Evolutionary conservation across 1,139 yeast species (phyloP).

Genomic region (Geotrichum macrosporum): DNA sequence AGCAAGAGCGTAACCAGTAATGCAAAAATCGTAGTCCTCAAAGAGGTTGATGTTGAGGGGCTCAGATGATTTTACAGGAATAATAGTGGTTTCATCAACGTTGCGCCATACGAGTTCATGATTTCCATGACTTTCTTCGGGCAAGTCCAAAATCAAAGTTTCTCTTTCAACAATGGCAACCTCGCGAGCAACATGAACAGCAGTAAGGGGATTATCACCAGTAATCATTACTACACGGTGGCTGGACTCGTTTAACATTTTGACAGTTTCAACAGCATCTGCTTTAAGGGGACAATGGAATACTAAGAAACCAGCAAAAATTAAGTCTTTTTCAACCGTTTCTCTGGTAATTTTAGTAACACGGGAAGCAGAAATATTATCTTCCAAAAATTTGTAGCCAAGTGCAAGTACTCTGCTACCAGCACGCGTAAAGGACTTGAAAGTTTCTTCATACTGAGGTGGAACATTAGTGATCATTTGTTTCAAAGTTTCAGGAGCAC

Average conservation of each 20-base stretch:
- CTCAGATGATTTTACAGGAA: conserved; percentile 63
- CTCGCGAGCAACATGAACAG: conserved; percentile 94
- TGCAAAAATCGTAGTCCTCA: conserved; percentile 74
- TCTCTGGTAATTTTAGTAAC: conserved; percentile 62
- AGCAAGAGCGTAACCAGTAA: conserved; percentile 86
- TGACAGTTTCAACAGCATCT: conserved; percentile 86
- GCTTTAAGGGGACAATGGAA: conserved; percentile 95
- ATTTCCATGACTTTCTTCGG: conserved; percentile 49
- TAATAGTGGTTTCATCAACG: conserved; percentile 67
- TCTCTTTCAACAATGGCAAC: conserved; percentile 82
- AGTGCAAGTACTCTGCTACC: conserved; percentile 96
- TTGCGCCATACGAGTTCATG: conserved; percentile 78
- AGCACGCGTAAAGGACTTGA: conserved; percentile 85
- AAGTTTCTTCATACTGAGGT: conserved; percentile 73
- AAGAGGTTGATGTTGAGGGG: conserved; percentile 56
- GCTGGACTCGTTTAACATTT: conserved; percentile 90
- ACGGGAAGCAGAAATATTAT: conserved; percentile 48
- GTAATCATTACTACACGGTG: conserved; percentile 95
- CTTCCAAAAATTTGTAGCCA: conserved; percentile 72
- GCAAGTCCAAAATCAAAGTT: conserved; percentile 80
- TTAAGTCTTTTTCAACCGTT: conserved; percentile 66
- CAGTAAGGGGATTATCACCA: conserved; percentile 98
- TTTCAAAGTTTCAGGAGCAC: conserved; percentile 98
- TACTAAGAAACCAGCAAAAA: conserved; percentile 88
- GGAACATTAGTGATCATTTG: conserved; percentile 72